Evolutionary conservation across 169 alveolate genomes (phyloP).

Genomic region (Plasmodium inui): DNA sequence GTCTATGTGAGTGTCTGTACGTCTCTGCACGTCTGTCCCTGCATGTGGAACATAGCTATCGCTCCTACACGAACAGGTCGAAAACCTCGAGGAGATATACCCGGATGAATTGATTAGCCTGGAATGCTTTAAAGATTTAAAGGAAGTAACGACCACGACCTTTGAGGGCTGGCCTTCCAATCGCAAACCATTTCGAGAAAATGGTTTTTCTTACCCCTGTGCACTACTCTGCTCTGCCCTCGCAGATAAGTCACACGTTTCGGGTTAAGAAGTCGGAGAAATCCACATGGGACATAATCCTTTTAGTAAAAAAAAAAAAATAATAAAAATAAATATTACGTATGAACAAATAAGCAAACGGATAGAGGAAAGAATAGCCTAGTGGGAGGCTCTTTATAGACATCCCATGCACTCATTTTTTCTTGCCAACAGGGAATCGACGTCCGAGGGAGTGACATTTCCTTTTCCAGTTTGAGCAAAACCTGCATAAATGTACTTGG

Average conservation of each 20-base stretch:
- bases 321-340: neutral
- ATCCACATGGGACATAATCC: constrained; percentile 67
- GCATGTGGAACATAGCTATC: neutral
- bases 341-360: neutral
- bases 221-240: neutral
- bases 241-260: constrained; percentile 30
- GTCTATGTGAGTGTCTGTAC: neutral
- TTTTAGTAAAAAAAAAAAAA: constrained; percentile 7
- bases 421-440: constrained; percentile 57
- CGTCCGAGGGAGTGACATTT: constrained; percentile 67
- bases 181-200: neutral
- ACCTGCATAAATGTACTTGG: constrained; percentile 50
- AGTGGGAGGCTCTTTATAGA: neutral
- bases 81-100: constrained; percentile 13
- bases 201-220: neutral
- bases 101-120: constrained; percentile 2
- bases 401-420: neutral
- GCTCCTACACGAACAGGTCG: constrained; percentile 10
- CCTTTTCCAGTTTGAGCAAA: constrained; percentile 66
- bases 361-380: neutral
- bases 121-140: constrained; percentile 24
- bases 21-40: neutral
- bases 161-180: neutral
- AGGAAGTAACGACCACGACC: constrained; percentile 3
- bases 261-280: constrained; percentile 62